Percentiles rank a stretch among this genome's conserved stretches.
Conservation (phyloP, 306 rosid genomes). For the Myrica gale region DNA sequence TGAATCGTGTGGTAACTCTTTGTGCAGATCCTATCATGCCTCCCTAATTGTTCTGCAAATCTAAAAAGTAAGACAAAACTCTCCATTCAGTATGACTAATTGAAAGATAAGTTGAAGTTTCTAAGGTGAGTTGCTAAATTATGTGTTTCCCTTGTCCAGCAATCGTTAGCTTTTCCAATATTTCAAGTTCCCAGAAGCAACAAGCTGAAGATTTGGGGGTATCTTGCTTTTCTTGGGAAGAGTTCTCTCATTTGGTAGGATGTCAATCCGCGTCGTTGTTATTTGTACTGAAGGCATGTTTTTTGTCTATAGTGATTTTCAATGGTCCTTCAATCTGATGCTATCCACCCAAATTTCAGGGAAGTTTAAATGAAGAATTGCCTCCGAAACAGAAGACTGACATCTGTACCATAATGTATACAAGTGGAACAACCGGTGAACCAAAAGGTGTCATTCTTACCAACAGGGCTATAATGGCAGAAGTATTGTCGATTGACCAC, state of each 20-base stretch:
- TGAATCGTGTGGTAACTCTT: constrained; percentile 24
- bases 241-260: constrained; percentile 70
- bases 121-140: constrained; percentile 18
- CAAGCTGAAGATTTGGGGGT: constrained; percentile 76
- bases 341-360: constrained; percentile 34
- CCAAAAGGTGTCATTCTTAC: constrained; percentile 87
- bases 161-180: constrained; percentile 70
- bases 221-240: constrained; percentile 82
- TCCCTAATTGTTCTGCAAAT: constrained; percentile 56
- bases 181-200: constrained; percentile 67
- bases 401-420: constrained; percentile 82
- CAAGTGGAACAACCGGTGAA: constrained; percentile 97
- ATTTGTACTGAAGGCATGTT: constrained; percentile 3
- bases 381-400: constrained; percentile 58
- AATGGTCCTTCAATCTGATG: constrained; percentile 1
- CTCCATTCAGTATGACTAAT: constrained; percentile 14
- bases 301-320: neutral
- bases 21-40: constrained; percentile 82
- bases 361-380: constrained; percentile 51
- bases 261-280: constrained; percentile 13
- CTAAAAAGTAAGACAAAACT: constrained; percentile 60
- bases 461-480: constrained; percentile 67
- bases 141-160: constrained; percentile 44
- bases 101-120: constrained; percentile 12
- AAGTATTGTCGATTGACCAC: constrained; percentile 71